Evolutionary conservation across 495 filamentous ascomycete species (phyloP).

Genomic region (Penicillium desertorum): DNA sequence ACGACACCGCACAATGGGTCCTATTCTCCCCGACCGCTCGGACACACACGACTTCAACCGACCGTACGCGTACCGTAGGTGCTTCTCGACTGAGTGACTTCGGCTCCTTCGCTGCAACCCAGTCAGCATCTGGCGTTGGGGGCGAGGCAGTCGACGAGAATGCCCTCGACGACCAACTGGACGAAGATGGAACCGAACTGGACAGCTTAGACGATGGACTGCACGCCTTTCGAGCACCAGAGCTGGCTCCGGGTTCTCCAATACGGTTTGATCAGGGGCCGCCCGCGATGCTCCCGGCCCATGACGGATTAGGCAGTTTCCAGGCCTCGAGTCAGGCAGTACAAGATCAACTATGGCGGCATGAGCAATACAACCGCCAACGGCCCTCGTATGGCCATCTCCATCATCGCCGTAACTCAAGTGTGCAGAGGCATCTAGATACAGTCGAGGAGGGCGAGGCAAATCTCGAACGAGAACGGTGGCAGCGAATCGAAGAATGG

Average conservation of each 20-base stretch:
- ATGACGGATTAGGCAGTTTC: conserved; percentile 91
- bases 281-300: conserved; percentile 73
- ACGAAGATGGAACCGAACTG: conserved; percentile 69
- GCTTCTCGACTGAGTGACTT: conserved; percentile 79
- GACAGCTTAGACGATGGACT: conserved; percentile 91
- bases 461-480: conserved; percentile 61
- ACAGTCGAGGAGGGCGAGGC: conserved; percentile 60
- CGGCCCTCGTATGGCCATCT: conserved; percentile 38
- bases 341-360: conserved; percentile 81
- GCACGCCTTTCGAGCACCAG: conserved; percentile 73
- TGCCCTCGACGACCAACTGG: conserved; percentile 52
- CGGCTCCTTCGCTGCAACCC: conserved; percentile 70
- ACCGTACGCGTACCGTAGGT: conserved; percentile 68
- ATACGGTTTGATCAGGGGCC: conserved; percentile 49
- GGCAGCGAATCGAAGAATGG: conserved; percentile 85
- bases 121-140: conserved; percentile 43
- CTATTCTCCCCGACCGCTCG: conserved; percentile 80
- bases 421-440: conserved; percentile 64
- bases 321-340: conserved; percentile 52
- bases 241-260: conserved; percentile 52
- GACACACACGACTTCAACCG: conserved; percentile 70
- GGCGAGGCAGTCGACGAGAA: conserved; percentile 51
- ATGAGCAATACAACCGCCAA: conserved; percentile 76
- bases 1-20: conserved; percentile 91
- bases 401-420: conserved; percentile 50